These are phyloP conservation scores for Aureobasidium uvarum DNA, from an alignment of 2,329 filamentous ascomycete genomes.

Conservation along the genomic window DNA sequence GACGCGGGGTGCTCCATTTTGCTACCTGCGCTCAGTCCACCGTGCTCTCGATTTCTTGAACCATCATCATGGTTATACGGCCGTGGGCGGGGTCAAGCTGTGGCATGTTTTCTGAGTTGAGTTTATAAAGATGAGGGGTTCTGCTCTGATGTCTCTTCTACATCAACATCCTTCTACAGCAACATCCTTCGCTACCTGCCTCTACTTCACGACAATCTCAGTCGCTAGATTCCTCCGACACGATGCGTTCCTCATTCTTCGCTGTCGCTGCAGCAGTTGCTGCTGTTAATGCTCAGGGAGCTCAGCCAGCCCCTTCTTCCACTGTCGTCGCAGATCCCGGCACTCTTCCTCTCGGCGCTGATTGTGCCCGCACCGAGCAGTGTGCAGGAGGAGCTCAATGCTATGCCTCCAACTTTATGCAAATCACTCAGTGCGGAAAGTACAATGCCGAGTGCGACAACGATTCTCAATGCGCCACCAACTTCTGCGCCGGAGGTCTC, in stretches of 20 bases:
- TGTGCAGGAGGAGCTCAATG: conserved; percentile 31
- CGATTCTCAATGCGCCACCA: conserved; percentile 33
- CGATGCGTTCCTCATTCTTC: conserved; percentile 16
- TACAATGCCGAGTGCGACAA: conserved; percentile 32
- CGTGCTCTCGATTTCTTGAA: not conserved
- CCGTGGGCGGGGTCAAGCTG: not conserved
- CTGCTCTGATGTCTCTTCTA: not conserved
- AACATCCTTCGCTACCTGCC: not conserved
- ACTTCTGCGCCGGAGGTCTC: conserved; percentile 33
- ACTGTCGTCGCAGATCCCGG: conserved; percentile 30
- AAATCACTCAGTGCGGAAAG: conserved; percentile 31
- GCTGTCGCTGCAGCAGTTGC: conserved; percentile 9
- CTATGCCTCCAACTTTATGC: conserved; percentile 29
- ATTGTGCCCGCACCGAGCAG: conserved; percentile 29
- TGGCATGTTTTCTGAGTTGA: not conserved
- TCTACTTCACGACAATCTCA: not conserved
- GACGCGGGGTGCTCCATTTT: conserved; percentile 15
- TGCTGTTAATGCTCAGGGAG: conserved; percentile 16
- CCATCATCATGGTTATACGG: conserved; percentile 11
- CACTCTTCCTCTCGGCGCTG: conserved; percentile 31
- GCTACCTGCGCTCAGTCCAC: not conserved
- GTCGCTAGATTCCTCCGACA: not conserved
- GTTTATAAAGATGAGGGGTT: conserved; percentile 4
- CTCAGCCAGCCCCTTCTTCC: conserved; percentile 12
- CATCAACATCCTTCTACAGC: not conserved